Evolutionary conservation across 2,329 filamentous ascomycete genomes (phyloP), one percentile per base, ranked within the genome.

Genomic region (Aureobasidium sp.): DNA sequence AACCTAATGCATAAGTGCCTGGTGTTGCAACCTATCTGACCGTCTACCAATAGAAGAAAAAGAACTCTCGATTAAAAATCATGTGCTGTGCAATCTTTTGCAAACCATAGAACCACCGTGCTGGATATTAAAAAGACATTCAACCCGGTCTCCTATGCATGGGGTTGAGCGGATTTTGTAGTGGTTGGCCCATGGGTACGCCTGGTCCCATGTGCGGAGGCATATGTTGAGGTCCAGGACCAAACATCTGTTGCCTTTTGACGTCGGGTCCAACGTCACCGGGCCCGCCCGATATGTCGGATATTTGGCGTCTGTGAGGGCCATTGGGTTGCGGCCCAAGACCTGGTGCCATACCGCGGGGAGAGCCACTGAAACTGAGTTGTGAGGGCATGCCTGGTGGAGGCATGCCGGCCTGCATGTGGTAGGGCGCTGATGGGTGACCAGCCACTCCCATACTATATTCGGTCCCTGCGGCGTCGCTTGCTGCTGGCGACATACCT

Each of bases 231-330:
- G 52, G 64, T 6, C 64, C 63, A 16, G 68, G 67, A 60, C 72
- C 73, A 66, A 82, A 86, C 74, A 86, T 79, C 61, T 83, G 81
- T 68, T 83, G 83, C 65, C 83, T 78, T 69, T 86, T 86, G 5
- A 78, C 73, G 64, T 82, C 78, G 58, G 77, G 78, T 53, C 71
- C 75, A 68, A 80, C 74, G 32, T 77, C 76, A 11, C 81, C 80
- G 5, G 79, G 75, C 1, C 79, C 79, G 49, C 82, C 79, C 2
- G 81, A 78, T 62, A 86, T 83, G 37, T 86, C 83, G 2, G 82
- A 85, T n/a, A 85, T 80, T 61, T 83, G 81, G 66, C 84, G 75
- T 64, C 84, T 77, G 65, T 84, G 81, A 55, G 74, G 75, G 71
- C 72, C 32, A 70, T 70, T 29, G 67, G 57, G 27, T 32, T 34